phyloP scores from a whole-genome alignment of 176 grass and related monocot genomes.

The Chrysopogon serrulatus region DNA sequence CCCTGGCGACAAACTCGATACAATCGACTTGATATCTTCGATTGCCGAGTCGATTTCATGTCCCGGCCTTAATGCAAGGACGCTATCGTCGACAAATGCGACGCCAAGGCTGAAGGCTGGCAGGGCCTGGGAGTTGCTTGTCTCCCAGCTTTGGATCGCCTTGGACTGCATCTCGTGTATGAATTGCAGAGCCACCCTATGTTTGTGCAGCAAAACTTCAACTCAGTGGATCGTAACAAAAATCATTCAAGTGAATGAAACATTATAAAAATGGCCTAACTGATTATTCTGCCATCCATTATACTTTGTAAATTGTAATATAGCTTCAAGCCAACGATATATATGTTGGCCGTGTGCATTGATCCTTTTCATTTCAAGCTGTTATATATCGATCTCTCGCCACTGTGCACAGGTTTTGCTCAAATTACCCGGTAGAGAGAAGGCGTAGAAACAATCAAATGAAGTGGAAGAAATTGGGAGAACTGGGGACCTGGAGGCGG shows the following conservation, averaged over 20 bases:
- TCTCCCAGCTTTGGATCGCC: slow-evolving; percentile 71
- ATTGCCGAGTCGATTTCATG: slow-evolving; percentile 29
- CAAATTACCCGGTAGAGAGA: not conserved
- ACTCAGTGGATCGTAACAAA: not conserved
- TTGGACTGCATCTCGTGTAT: slow-evolving; percentile 82
- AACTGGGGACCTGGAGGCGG: slow-evolving; percentile 61
- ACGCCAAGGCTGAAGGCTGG: slow-evolving; percentile 62
- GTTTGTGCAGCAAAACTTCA: not conserved
- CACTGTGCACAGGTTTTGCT: not conserved
- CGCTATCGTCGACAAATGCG: slow-evolving; percentile 67
- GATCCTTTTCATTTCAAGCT: not conserved
- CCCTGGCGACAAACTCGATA: slow-evolving; percentile 32
- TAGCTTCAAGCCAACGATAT: not conserved
- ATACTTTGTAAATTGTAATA: not conserved
- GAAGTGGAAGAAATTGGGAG: not conserved
- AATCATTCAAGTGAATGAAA: not conserved
- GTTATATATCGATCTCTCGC: not conserved
- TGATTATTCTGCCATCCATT: not conserved
- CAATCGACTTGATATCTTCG: slow-evolving; percentile 46
- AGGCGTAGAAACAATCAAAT: not conserved
- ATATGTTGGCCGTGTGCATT: not conserved
- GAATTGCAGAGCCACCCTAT: slow-evolving; percentile 81
- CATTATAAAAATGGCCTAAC: not conserved
- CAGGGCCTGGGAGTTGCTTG: slow-evolving; percentile 75
- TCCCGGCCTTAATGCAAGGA: not conserved